These are phyloP conservation scores for Lentinula detonsa DNA, from an alignment of 768 basidiomycete species.

Conservation along the genomic window DNA sequence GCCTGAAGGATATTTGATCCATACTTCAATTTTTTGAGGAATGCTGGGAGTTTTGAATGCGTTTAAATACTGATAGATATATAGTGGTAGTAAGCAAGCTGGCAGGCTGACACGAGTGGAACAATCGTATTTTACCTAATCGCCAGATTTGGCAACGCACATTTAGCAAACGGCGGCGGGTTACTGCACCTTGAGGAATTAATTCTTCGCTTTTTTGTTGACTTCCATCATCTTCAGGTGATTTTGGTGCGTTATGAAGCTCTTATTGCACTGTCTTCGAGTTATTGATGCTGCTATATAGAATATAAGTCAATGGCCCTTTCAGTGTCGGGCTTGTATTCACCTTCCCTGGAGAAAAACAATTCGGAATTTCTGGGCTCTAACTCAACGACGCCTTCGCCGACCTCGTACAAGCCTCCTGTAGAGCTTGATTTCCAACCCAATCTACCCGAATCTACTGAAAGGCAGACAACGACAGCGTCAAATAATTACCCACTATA, in stretches of 20 bases:
- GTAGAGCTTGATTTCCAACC: neutral
- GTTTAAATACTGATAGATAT: neutral
- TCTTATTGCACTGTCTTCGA: neutral
- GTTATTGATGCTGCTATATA: neutral
- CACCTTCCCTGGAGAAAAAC: conserved; percentile 1
- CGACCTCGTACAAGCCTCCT: neutral
- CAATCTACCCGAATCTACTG: neutral
- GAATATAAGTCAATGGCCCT: conserved; percentile 2
- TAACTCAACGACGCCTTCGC: neutral
- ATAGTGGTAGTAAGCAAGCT: neutral
- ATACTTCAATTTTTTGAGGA: neutral
- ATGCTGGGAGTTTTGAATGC: too few species aligned
- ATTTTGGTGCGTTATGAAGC: neutral
- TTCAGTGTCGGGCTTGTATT: conserved; percentile 5
- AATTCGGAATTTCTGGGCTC: conserved; percentile 1
- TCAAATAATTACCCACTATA: neutral
- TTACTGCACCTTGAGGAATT: neutral
- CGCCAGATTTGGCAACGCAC: neutral
- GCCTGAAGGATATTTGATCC: neutral
- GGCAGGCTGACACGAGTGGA: neutral
- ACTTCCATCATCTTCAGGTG: neutral
- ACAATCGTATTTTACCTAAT: neutral
- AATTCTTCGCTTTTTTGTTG: neutral
- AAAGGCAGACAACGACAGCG: neutral
- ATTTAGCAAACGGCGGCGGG: neutral